Conservation (phyloP, 495 filamentous ascomycete genomes). For the Trichoderma virens region DNA sequence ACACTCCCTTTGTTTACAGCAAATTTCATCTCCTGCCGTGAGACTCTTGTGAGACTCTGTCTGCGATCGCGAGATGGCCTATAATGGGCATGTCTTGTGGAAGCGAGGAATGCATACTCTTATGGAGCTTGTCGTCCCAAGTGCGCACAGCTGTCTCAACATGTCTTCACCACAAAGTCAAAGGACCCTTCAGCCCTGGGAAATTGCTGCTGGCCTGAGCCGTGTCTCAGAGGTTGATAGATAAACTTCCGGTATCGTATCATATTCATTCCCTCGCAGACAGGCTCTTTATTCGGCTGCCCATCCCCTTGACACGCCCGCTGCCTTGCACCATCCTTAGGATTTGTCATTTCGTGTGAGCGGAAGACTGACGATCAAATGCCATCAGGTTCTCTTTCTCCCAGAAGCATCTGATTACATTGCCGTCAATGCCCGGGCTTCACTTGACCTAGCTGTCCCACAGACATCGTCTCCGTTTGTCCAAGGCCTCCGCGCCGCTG, state of each 20-base stretch:
- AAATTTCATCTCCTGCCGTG: background rate
- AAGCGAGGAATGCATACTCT: background rate
- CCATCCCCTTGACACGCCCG: too few relatives aligned
- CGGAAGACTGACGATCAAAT: background rate
- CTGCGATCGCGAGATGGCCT: background rate
- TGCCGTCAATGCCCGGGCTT: constrained; percentile 54
- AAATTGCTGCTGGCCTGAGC: background rate
- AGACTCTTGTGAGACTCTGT: constrained; percentile 1
- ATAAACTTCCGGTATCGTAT: background rate
- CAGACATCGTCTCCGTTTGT: constrained; percentile 53
- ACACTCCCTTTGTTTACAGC: background rate
- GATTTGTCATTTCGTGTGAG: too few relatives aligned
- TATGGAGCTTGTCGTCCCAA: too few relatives aligned
- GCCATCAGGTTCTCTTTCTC: constrained; percentile 68
- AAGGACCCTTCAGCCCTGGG: too few relatives aligned
- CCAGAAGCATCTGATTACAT: constrained; percentile 93
- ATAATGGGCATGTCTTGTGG: background rate
- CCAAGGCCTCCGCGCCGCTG: constrained; percentile 59
- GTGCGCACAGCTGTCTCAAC: background rate
- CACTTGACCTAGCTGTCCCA: constrained; percentile 56
- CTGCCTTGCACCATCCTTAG: too few relatives aligned
- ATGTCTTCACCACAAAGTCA: too few relatives aligned
- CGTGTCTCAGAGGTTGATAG: constrained; percentile 11
- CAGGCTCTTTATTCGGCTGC: too few relatives aligned
- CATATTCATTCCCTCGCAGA: constrained; percentile 11